Conservation (phyloP, 768 basidiomycete genomes). For the Tremella fuciformis region DNA sequence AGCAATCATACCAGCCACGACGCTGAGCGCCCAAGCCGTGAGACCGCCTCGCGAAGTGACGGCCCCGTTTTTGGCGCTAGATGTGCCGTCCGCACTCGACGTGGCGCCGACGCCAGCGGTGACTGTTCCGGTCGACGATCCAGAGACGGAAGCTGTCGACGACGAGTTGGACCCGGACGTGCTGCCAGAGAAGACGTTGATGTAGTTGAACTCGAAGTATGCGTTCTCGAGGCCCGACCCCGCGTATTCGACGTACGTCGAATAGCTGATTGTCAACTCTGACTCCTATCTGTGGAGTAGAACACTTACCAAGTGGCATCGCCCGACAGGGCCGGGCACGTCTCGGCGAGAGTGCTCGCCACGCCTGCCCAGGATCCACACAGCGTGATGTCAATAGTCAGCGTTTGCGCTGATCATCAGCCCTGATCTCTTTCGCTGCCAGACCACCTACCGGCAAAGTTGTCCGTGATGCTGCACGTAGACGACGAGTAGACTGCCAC, state of each 20-base stretch:
- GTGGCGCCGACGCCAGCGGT: too few species aligned
- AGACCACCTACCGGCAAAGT: slow-evolving; percentile 47
- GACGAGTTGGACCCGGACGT: slow-evolving; percentile 1
- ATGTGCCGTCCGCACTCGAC: too few species aligned
- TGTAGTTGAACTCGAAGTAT: slow-evolving; percentile 65
- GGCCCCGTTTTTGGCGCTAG: too few species aligned
- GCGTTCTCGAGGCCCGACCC: slow-evolving; percentile 36
- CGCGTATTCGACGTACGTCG: slow-evolving; percentile 59
- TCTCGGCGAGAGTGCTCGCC: slow-evolving; percentile 56
- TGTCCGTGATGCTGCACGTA: slow-evolving; percentile 56
- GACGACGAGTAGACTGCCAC: slow-evolving; percentile 66
- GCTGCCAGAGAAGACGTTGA: slow-evolving; percentile 57
- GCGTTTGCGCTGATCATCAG: slow-evolving; percentile 59
- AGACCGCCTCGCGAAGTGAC: too few species aligned
- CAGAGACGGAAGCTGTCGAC: background rate
- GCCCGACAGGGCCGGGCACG: slow-evolving; percentile 45
- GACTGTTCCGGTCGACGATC: too few species aligned
- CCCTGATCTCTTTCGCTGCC: slow-evolving; percentile 58
- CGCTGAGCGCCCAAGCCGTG: too few species aligned
- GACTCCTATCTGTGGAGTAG: slow-evolving; percentile 27
- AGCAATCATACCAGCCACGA: too few species aligned
- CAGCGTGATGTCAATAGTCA: slow-evolving; percentile 73
- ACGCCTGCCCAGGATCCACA: slow-evolving; percentile 61
- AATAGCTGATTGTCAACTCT: slow-evolving; percentile 55
- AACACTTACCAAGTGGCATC: slow-evolving; percentile 62